Evolutionary conservation across 352 stramenopile species (phyloP).

Genomic region (Blastocystis sp.): DNA sequence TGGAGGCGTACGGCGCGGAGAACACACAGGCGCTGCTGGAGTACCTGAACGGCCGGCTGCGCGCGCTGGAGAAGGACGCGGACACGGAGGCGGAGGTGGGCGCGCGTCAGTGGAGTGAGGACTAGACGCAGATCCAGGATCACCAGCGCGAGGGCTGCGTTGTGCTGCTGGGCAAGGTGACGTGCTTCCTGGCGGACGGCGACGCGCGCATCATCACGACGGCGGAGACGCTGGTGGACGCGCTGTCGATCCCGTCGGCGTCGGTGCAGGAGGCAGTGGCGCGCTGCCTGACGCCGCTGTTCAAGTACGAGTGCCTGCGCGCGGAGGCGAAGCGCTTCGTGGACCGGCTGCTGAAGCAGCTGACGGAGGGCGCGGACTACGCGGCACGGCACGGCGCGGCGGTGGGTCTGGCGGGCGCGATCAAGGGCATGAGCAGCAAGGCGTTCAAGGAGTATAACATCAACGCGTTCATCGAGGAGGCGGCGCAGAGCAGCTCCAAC

Average conservation of each 20-base stretch:
- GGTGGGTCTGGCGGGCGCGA: conserved; percentile 92
- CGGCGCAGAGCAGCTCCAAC: conserved; percentile 72
- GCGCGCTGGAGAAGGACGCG: conserved; percentile 13
- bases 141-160: conserved; percentile 84
- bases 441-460: conserved; percentile 94
- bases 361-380: conserved; percentile 80
- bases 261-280: conserved; percentile 87
- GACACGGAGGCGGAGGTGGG: conserved; percentile 70
- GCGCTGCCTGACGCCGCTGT: conserved; percentile 83
- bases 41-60: conserved; percentile 57
- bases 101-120: conserved; percentile 74
- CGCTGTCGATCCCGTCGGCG: conserved; percentile 85
- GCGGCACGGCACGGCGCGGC: conserved; percentile 84
- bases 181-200: conserved; percentile 83
- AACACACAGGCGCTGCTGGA: conserved; percentile 62
- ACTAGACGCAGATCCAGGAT: conserved; percentile 72
- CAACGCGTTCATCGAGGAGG: conserved; percentile 83
- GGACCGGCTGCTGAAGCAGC: conserved; percentile 77
- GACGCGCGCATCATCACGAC: conserved; percentile 84
- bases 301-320: conserved; percentile 77
- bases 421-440: conserved; percentile 97
- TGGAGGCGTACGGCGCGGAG: conserved; percentile 68
- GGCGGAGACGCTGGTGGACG: conserved; percentile 81
- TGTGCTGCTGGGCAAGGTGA: conserved; percentile 83
- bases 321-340: conserved; percentile 79